Percentiles rank a stretch among this genome's conserved stretches.
phyloP scores from a whole-genome alignment of 228 moss, liverwort and hornwort species.

The Sphagnum fallax region DNA sequence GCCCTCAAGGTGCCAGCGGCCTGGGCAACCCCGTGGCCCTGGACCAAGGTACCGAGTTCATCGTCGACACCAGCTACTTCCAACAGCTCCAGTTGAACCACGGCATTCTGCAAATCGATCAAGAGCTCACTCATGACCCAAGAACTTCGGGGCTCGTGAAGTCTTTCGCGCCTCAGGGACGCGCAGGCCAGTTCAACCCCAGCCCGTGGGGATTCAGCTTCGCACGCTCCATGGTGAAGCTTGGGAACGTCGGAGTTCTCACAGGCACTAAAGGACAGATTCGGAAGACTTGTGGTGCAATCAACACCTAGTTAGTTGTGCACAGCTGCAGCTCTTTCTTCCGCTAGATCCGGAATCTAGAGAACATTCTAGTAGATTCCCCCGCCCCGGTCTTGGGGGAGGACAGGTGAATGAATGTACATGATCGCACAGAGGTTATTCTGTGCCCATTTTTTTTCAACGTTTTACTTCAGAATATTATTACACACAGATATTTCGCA shows the following conservation, averaged over 20 bases:
- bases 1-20: conserved; percentile 11
- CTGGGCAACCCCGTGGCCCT: conserved; percentile 21
- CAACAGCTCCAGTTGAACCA: conserved; percentile 23
- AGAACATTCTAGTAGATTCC: too few species aligned
- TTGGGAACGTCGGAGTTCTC: not conserved
- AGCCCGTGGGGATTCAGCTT: not conserved
- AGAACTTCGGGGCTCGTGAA: conserved; percentile 30
- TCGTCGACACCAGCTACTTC: conserved; percentile 45
- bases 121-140: conserved; percentile 38
- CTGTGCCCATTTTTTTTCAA: too few species aligned
- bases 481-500: too few species aligned
- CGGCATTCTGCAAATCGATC: conserved; percentile 67
- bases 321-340: too few species aligned
- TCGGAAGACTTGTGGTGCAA: not conserved
- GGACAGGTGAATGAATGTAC: too few species aligned
- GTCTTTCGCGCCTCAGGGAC: conserved; percentile 8
- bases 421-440: too few species aligned
- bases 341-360: too few species aligned
- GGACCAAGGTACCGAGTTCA: conserved; percentile 17
- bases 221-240: not conserved
- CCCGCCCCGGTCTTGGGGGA: too few species aligned
- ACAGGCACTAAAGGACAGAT: not conserved
- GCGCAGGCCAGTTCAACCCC: too few species aligned
- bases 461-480: too few species aligned
- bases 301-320: not conserved